Evolutionary conservation across 1,284 basidiomycete species (phyloP), one percentile per base, ranked within the genome.

Genomic region (Cystobasidiaceae sp.): DNA sequence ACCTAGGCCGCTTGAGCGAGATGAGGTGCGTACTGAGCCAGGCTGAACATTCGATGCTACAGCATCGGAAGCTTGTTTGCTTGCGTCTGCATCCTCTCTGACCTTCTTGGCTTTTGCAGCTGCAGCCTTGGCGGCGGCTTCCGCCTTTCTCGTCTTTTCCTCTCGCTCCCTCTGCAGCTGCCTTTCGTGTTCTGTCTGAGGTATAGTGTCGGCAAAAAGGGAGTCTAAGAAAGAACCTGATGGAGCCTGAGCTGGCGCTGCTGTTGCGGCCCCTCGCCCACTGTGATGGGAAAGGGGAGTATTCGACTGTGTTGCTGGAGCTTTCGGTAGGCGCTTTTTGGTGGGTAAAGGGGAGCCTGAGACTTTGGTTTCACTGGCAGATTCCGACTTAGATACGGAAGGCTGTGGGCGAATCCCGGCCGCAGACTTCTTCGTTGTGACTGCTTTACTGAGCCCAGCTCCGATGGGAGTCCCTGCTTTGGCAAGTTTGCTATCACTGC

Each of bases 111-210:
- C 50, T 25, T 52, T 52, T n/a, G 9, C 50, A 41, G 43, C 39
- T n/a, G n/a, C n/a, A n/a, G n/a, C n/a, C n/a, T n/a, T n/a, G n/a
- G n/a, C n/a, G n/a, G n/a, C n/a, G n/a, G n/a, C n/a, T 56, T 34
- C 34, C 4, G 50, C 61, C 9, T 34, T 48, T 15, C 25, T 13
- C 21, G 34, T 43, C 23, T 51, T 55, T 27, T 55, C 61, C 44
- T 64, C 61, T 6, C 61, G 51, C 44, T 64, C 61, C 25, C 45
- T 37, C 15, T 45, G 43, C 21, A 48, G 21, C 33, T 55, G 51
- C 32, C 45, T 55, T 27, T 64, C 61, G 27, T 64, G 61, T 19
- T 64, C 61, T 45, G 61, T 64, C 33, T 64, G 61, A 27, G 61
- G 51, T 32, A 64, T 50, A 2, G 48, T 64, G 32, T 39, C 61